Evolutionary conservation across 2,329 filamentous ascomycete species (phyloP).

Genomic region (Dissoconium aciculare): DNA sequence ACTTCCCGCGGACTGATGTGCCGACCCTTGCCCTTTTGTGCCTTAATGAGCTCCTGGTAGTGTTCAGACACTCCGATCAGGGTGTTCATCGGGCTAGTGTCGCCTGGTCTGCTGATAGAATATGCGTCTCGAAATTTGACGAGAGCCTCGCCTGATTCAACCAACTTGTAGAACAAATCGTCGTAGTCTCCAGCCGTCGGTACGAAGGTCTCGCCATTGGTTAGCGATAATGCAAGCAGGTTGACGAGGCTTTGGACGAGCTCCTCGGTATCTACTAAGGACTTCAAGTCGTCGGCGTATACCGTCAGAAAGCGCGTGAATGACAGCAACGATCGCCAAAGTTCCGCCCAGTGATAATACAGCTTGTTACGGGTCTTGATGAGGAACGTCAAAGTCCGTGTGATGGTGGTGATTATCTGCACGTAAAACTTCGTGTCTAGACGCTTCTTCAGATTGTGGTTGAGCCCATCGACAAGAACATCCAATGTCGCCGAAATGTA

Average conservation of each 20-base stretch:
- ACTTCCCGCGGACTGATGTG: slow-evolving; percentile 66
- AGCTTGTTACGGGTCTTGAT: slow-evolving; percentile 69
- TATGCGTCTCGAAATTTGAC: slow-evolving; percentile 71
- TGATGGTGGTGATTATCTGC: slow-evolving; percentile 63
- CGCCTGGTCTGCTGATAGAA: slow-evolving; percentile 26
- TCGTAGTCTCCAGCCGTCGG: slow-evolving; percentile 80
- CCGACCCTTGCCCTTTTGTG: slow-evolving; percentile 42
- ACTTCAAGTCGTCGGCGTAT: slow-evolving; percentile 64
- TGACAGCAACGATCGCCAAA: slow-evolving; percentile 78
- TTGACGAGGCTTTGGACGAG: slow-evolving; percentile 68
- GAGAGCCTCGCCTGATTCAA: slow-evolving; percentile 75
- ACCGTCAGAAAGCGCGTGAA: slow-evolving; percentile 82
- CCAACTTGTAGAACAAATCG: slow-evolving; percentile 95
- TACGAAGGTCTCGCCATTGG: slow-evolving; percentile 77
- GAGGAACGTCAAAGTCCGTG: slow-evolving; percentile 71
- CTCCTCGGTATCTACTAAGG: slow-evolving; percentile 51
- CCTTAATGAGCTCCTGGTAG: slow-evolving; percentile 68
- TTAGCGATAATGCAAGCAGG: slow-evolving; percentile 68
- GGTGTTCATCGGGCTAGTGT: slow-evolving; percentile 60
- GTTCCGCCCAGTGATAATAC: slow-evolving; percentile 82
- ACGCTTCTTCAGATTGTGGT: slow-evolving; percentile 76
- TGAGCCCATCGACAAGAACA: slow-evolving; percentile 76
- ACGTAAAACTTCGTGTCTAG: slow-evolving; percentile 61
- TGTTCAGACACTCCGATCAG: slow-evolving; percentile 70
- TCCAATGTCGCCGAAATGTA: slow-evolving; percentile 68